These are phyloP conservation scores for Coemansia aciculifera DNA, from an alignment of 192 early-diverging fungal genomes.

Conservation along the genomic window DNA sequence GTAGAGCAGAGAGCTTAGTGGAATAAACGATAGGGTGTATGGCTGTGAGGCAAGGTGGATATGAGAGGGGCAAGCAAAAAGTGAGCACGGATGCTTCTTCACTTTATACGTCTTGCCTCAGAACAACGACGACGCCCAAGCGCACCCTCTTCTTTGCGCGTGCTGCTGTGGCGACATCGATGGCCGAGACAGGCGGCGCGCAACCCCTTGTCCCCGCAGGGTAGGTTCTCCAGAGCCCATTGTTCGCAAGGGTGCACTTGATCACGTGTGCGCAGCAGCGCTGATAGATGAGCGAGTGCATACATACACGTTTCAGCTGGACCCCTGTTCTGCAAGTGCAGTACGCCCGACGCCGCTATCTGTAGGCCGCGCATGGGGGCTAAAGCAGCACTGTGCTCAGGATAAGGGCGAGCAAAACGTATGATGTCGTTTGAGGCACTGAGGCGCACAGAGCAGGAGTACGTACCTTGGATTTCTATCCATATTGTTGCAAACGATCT, in stretches of 20 bases:
- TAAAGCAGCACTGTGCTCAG: background rate
- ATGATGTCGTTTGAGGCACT: background rate
- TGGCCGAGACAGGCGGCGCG: background rate
- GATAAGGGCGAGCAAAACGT: background rate
- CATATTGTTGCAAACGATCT: constrained; percentile 4
- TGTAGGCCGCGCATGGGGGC: background rate
- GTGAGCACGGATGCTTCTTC: background rate
- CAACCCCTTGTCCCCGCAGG: constrained; percentile 13
- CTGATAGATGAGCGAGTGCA: constrained; percentile 3
- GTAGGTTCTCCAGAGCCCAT: background rate
- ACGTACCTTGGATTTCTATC: constrained; percentile 9
- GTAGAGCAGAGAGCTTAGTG: background rate
- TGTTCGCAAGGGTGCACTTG: background rate
- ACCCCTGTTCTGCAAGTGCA: background rate
- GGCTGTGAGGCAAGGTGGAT: background rate
- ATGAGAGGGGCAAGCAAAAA: background rate
- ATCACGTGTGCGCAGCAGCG: constrained; percentile 9
- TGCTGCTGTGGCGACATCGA: constrained; percentile 3
- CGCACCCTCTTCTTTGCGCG: background rate
- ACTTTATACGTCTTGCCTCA: constrained; percentile 3
- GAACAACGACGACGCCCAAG: background rate
- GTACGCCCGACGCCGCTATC: background rate
- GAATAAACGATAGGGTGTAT: background rate
- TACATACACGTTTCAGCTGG: constrained; percentile 4
- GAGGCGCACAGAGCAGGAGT: background rate